Conservation (phyloP, 768 basidiomycete species). For the Mycena kentingensis region DNA sequence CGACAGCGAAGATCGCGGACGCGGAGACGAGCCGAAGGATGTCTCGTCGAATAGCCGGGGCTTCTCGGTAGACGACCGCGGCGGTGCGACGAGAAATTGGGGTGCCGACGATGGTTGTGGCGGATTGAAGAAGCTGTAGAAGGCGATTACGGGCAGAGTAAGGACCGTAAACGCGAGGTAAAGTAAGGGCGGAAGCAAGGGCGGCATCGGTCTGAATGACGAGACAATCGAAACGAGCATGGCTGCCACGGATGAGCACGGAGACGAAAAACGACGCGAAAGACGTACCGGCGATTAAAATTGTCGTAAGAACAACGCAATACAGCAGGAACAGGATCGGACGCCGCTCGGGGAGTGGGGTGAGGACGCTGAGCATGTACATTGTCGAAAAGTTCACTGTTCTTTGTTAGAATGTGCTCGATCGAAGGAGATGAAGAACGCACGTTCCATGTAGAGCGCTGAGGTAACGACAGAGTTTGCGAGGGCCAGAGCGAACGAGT, state of each 20-base stretch:
- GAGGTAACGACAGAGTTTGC: conserved; percentile 17
- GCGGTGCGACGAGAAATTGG: conserved; percentile 13
- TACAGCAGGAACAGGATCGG: conserved; percentile 14
- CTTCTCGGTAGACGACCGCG: conserved; percentile 15
- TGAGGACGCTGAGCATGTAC: conserved; percentile 17
- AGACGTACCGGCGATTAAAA: conserved; percentile 22
- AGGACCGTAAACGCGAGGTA: conserved; percentile 19
- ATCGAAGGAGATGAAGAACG: not conserved
- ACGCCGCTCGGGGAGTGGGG: conserved; percentile 2
- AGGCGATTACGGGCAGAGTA: conserved; percentile 20
- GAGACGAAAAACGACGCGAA: not conserved
- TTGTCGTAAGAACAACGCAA: conserved; percentile 7
- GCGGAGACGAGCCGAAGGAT: conserved; percentile 6
- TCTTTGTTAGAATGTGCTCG: not conserved
- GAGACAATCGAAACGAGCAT: conserved; percentile 20
- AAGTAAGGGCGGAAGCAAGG: conserved; percentile 19
- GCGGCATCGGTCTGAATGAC: conserved; percentile 17
- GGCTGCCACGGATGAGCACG: conserved; percentile 8
- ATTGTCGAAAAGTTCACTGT: conserved; percentile 19
- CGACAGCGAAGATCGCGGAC: not conserved
- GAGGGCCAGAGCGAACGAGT: conserved; percentile 7
- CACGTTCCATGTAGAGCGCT: conserved; percentile 19
- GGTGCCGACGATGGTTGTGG: conserved; percentile 14
- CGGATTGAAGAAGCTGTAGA: conserved; percentile 20
- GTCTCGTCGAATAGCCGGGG: conserved; percentile 14